Base-by-base conservation (phyloP, 2,329 filamentous ascomycete genomes). In the Fusarium goolgardi region DNA sequence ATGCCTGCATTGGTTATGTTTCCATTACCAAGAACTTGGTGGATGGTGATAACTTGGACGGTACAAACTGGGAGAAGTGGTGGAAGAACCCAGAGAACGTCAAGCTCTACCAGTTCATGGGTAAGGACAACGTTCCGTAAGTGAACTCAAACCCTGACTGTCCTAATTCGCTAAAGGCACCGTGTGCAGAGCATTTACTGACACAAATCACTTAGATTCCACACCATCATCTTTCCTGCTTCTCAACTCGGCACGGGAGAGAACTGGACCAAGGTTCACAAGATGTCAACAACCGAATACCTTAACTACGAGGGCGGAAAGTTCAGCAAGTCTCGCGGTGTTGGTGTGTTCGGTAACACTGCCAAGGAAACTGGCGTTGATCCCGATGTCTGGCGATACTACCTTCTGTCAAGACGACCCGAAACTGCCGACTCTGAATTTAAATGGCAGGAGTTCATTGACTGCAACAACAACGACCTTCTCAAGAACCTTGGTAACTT, bases 11-110 rank as follows among this genome's bases (percentile, higher is more conserved):
- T 75, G 94, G 94, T 21, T 97, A 97, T 77, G 90, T 94, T n/a
- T 97, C 93, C 3, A 97, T 97, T 71, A 97, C 94, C 2, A 93
- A 92, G 68, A 94, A 89, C 73, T 97, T 97, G 78, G 97, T 94
- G 7, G 84, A 87, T 55, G 76, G 78, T 16, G 78, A 79, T 54
- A 76, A 84, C 63, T 66, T 77, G 16, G 73, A 75, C 5, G 80
- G 82, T 41, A 86, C 89, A 44, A 85, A 96, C 66, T 97, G 94
- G 94, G 90, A 97, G 82, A 86, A 92, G 75, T 97, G 94, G 94
- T 97, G 94, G 94, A 90, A 91, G 76, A 91, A 96, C 78, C 93
- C 93, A 0, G 90, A 97, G 44, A 85, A 97, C 34, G 94, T 97
- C 47, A 87, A 91, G 75, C 86, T 97, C 15, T 97, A 96, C 79